Evolutionary conservation across 352 stramenopile genomes (phyloP), one percentile per base, ranked within the genome.

Genomic region (Phytophthora hybrid): DNA sequence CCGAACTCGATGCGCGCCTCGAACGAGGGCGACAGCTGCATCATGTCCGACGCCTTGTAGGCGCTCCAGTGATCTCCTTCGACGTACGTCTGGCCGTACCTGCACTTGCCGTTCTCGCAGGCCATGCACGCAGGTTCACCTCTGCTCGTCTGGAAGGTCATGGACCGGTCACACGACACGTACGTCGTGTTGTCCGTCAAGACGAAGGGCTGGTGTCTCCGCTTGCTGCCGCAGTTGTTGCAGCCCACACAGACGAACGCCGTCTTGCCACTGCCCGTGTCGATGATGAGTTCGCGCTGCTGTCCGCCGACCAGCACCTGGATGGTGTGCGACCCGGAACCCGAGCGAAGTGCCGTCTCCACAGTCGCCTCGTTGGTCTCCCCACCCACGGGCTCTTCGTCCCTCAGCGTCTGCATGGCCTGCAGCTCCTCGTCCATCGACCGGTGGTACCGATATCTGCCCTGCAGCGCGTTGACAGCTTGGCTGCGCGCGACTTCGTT

Each of bases 261-360:
- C 1, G 97, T 99, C 81, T 97, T 97, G 62, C 96, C 91, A 19
- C 85, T 98, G 19, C 97, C 97, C 6, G 97, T 99, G 75, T 99
- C 97, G 52, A 99, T 90, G 74, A 99, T 99, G 2, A 99, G 81
- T 59, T 93, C 82, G 4, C 84, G 85, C 26, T 70, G 34, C 51
- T 96, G 89, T 11, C 81, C 86, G 3, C 85, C 87, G 37, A 94
- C 80, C 10, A 78, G 65, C 11, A 92, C 86, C 37, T 84, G 79
- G 57, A 94, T 81, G n/a, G 87, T 93, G 77, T 95, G 87, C 10
- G 88, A 92, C 29, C 88, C 87, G 54, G 90, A 80, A 32, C 83
- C 85, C 8, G 76, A 76, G 26, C 52, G 73, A 46, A 91, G 80
- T 14, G 39, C 57, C 26, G 67, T 84, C 76, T 91, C 84, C 46